Evolutionary conservation across 805 yeast genomes (phyloP).

Genomic region (Barnettozyma siamensis): DNA sequence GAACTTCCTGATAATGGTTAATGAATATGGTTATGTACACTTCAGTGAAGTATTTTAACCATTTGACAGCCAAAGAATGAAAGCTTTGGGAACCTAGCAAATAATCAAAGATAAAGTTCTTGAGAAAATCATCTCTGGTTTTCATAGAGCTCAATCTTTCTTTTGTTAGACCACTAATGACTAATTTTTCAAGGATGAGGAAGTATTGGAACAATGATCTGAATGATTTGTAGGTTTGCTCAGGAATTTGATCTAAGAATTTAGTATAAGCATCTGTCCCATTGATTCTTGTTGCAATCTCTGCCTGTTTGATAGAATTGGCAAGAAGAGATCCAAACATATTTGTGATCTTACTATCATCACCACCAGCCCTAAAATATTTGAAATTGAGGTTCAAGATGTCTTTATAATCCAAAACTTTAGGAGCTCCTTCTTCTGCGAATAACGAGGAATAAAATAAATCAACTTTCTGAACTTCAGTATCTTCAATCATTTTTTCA

Average conservation of each 20-base stretch:
- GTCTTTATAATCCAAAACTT: not conserved
- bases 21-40: not conserved
- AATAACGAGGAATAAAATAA: not conserved
- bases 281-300: conserved; percentile 51
- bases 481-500: not conserved
- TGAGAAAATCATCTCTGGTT: not conserved
- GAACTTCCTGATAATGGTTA: not conserved
- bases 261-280: conserved; percentile 27
- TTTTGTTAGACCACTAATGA: not conserved
- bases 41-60: conserved; percentile 2
- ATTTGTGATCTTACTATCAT: not conserved
- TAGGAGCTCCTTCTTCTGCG: not conserved
- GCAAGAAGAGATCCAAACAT: conserved; percentile 27
- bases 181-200: not conserved
- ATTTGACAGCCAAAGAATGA: not conserved
- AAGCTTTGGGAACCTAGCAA: not conserved
- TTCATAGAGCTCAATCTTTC: not conserved
- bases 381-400: not conserved
- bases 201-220: conserved; percentile 23
- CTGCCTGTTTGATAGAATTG: conserved; percentile 51
- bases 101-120: not conserved
- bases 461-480: not conserved
- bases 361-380: not conserved
- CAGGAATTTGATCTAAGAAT: conserved; percentile 30
- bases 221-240: conserved; percentile 35